Conservation (phyloP, 2,329 filamentous ascomycete genomes). For the Trichocomaceae sp. region DNA sequence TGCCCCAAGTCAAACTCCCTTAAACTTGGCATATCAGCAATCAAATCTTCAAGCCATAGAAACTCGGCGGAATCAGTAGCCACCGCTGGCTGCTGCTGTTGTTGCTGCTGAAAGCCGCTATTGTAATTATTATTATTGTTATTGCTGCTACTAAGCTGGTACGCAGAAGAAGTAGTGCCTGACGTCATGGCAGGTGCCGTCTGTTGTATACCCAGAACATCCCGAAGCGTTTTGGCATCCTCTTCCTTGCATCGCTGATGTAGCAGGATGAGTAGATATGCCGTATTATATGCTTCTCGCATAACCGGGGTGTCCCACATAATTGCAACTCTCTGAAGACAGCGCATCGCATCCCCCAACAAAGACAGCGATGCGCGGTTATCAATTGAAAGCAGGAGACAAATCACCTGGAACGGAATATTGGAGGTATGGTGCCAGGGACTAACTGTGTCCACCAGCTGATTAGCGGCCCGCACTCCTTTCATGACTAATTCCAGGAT, state of each 20-base stretch:
- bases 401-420: conserved; percentile 54
- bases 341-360: conserved; percentile 47
- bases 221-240: conserved; percentile 30
- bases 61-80: conserved; percentile 30
- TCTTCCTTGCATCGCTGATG: conserved; percentile 47
- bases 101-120: background rate
- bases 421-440: conserved; percentile 58
- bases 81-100: background rate
- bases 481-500: conserved; percentile 42
- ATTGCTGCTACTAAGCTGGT: background rate
- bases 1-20: conserved; percentile 42
- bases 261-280: conserved; percentile 48
- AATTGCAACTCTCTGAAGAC: conserved; percentile 36
- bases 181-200: conserved; percentile 19
- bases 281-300: conserved; percentile 50
- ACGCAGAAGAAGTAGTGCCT: background rate
- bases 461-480: conserved; percentile 44
- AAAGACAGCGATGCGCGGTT: conserved; percentile 44
- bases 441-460: conserved; percentile 37
- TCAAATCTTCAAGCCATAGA: conserved; percentile 39
- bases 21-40: conserved; percentile 41
- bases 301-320: conserved; percentile 45
- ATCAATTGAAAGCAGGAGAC: conserved; percentile 51
- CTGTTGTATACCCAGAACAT: conserved; percentile 34
- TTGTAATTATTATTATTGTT: background rate